Percentiles rank a stretch among this genome's conserved stretches.
These are phyloP conservation scores for Fusarium bactridioides DNA, from an alignment of 2,329 filamentous ascomycete species.

Conservation along the genomic window DNA sequence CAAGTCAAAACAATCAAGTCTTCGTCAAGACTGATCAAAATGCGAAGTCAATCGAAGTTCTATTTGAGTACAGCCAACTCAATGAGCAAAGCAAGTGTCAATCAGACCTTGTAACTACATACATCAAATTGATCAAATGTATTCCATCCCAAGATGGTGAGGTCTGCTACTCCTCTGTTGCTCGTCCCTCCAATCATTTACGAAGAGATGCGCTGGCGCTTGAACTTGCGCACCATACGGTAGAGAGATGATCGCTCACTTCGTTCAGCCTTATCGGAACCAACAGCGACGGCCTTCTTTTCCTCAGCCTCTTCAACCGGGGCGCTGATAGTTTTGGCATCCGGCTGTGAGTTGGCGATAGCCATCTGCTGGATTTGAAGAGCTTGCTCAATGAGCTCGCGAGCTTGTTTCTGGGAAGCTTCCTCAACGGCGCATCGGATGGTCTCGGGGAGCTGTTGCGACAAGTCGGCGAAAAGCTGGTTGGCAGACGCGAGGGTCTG, in stretches of 20 bases:
- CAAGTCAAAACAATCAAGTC: no score
- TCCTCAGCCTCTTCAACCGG: background rate
- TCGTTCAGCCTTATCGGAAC: background rate
- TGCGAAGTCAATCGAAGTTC: background rate
- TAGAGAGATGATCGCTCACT: constrained; percentile 13
- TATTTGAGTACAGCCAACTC: background rate
- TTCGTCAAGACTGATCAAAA: background rate
- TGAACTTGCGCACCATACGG: constrained; percentile 23
- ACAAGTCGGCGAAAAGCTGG: constrained; percentile 37
- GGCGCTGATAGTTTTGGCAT: background rate
- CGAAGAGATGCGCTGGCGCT: constrained; percentile 13
- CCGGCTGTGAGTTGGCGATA: constrained; percentile 6
- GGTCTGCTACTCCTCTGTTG: background rate
- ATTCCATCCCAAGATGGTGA: background rate
- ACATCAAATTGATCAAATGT: background rate
- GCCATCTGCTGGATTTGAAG: constrained; percentile 35
- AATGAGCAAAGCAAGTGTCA: background rate
- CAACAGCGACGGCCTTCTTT: background rate
- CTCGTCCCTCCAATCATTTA: background rate
- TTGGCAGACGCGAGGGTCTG: constrained; percentile 36
- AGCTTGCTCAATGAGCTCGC: constrained; percentile 23
- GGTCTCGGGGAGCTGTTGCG: constrained; percentile 38
- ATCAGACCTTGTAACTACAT: background rate
- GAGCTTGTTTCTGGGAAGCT: constrained; percentile 28
- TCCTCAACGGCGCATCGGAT: constrained; percentile 39